Evolutionary conservation across 148 eudicot genomes (phyloP), one percentile per base, ranked within the genome.

Genomic region (Rhododendron griersonianum): DNA sequence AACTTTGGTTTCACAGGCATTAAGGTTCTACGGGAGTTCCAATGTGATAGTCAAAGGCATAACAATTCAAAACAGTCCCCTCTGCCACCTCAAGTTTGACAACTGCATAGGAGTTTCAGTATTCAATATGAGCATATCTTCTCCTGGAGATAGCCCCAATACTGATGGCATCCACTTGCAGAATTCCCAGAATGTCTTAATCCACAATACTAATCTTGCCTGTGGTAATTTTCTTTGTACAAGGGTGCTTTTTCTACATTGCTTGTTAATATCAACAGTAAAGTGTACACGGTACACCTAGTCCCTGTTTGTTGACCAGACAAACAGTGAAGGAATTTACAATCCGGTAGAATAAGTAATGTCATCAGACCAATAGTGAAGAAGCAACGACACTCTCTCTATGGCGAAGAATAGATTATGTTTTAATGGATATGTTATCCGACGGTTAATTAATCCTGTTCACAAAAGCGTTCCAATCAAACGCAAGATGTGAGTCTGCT

Each of bases 91-190:
- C 81, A 95, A 93, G 87, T 94, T 97, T 30, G 98, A 94, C 90
- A 89, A 88, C 69, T 97, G 98, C 84, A 69, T 57, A 3, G 96
- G 94, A 85, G 99, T 95, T 28, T 88, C 91, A 23, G 99, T 97
- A 57, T 90, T 88, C 86, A 86, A 91, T 48, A 86, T 95, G 86
- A 91, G 67, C 37, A 88, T 91, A 78, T 90, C 92, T 48, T 95
- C 99, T 50, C 99, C 99, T 0, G 96, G 95, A 63, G 94, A 95
- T 86, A 97, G 99, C 87, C 98, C 98, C 25, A 97, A 97, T 86
- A 97, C 99, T 28, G 99, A 97, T 77, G 99, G 99, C 85, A 94
- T 97, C 80, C 99, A 97, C 91, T 89, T 97, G 10, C 96, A 93
- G 85, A 93, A 93, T 91, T 92, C 99, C 80, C 92, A 83, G 77